Evolutionary conservation across 306 rosid genomes (phyloP).

Genomic region (Amphicarpaea edgeworthii): DNA sequence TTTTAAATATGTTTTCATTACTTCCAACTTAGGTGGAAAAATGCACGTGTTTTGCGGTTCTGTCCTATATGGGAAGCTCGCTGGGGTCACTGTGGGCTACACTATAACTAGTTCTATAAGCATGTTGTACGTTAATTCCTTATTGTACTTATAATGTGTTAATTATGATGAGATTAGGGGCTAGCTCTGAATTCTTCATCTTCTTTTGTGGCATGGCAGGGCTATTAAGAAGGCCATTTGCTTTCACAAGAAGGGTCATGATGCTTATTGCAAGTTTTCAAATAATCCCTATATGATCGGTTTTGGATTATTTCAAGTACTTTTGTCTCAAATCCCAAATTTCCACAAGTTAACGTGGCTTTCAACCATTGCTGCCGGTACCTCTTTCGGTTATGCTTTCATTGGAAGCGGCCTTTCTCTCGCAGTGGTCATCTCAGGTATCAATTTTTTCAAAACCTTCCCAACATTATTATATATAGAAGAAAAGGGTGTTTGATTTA

Average conservation of each 20-base stretch:
- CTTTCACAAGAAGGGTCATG: constrained; percentile 55
- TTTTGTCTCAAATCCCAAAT: constrained; percentile 69
- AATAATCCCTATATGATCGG: constrained; percentile 69
- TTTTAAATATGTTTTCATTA: neutral
- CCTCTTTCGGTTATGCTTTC: constrained; percentile 69
- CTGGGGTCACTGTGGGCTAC: constrained; percentile 54
- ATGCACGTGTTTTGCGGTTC: constrained; percentile 54
- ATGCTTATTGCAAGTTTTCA: constrained; percentile 69
- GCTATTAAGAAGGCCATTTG: constrained; percentile 68
- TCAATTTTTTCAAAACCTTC: neutral
- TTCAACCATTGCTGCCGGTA: constrained; percentile 66
- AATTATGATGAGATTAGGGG: neutral
- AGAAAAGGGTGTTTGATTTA: too few species aligned
- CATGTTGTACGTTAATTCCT: constrained; percentile 52
- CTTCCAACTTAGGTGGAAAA: constrained; percentile 35
- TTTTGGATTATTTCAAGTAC: constrained; percentile 58
- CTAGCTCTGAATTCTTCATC: neutral
- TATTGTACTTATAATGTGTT: neutral
- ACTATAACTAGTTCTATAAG: constrained; percentile 60
- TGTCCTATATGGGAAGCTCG: constrained; percentile 50
- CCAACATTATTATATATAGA: too few species aligned
- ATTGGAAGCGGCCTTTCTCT: constrained; percentile 71
- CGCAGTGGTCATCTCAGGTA: constrained; percentile 48
- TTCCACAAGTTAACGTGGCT: constrained; percentile 64
- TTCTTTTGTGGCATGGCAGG: constrained; percentile 47